Percentiles rank a stretch among this genome's conserved stretches.
These are phyloP conservation scores for Penicillium sp. DNA, from an alignment of 2,329 filamentous ascomycete species.

Conservation along the genomic window DNA sequence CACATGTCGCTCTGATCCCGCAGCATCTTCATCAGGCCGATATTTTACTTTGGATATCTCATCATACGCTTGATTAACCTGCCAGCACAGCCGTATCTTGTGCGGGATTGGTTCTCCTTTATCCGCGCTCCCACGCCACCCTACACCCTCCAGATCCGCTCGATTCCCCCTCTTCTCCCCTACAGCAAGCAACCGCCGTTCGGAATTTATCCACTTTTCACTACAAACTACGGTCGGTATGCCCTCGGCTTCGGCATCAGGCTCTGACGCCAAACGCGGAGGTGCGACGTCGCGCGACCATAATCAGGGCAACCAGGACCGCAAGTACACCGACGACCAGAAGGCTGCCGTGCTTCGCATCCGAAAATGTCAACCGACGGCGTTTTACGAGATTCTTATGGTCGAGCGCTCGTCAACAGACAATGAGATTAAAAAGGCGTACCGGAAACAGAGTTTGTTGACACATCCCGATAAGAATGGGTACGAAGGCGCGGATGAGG, in stretches of 20 bases:
- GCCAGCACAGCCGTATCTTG: background rate
- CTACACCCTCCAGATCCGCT: conserved; percentile 1
- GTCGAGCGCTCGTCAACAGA: conserved; percentile 69
- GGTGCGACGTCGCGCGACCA: conserved; percentile 44
- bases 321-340: conserved; percentile 79
- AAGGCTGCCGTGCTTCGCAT: conserved; percentile 89
- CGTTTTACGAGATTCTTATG: conserved; percentile 92
- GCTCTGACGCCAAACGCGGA: conserved; percentile 44
- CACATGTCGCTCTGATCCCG: conserved; percentile 9
- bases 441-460: conserved; percentile 86
- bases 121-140: conserved; percentile 18
- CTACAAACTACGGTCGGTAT: conserved; percentile 21
- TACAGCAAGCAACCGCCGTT: background rate
- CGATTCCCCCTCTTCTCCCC: background rate
- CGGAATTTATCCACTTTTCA: background rate
- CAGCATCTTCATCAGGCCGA: conserved; percentile 4
- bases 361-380: conserved; percentile 75
- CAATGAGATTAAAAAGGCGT: conserved; percentile 93
- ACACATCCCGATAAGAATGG: conserved; percentile 99
- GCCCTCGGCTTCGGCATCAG: conserved; percentile 48
- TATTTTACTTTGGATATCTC: background rate
- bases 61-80: background rate
- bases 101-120: conserved; percentile 14
- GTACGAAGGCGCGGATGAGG: conserved; percentile 90
- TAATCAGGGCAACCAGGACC: conserved; percentile 51